Evolutionary conservation across 495 filamentous ascomycete genomes (phyloP).

Genomic region (Podospora fimiseda): DNA sequence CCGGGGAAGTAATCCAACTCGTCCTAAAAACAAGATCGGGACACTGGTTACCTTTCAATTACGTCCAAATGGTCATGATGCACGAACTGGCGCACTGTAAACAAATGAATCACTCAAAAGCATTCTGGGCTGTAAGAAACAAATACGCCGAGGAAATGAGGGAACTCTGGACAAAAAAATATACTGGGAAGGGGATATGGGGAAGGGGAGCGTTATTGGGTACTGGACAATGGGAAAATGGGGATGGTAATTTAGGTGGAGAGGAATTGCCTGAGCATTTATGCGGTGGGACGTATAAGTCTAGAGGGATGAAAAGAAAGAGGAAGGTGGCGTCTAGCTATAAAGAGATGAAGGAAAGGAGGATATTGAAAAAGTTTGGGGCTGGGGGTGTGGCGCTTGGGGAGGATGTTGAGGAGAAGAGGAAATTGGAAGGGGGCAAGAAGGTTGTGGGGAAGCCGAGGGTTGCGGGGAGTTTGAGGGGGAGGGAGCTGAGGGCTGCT

Average conservation of each 20-base stretch:
- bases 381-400: constrained; percentile 59
- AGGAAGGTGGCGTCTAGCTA: constrained; percentile 48
- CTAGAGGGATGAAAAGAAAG: constrained; percentile 45
- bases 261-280: constrained; percentile 55
- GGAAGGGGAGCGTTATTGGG: constrained; percentile 54
- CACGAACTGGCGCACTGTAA: constrained; percentile 72
- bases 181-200: constrained; percentile 75
- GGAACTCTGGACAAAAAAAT: constrained; percentile 55
- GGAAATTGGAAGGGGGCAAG: constrained; percentile 60
- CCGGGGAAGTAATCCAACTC: constrained; percentile 74
- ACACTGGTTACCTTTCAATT: constrained; percentile 66
- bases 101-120: constrained; percentile 73
- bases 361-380: constrained; percentile 71
- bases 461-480: constrained; percentile 62
- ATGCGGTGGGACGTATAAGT: constrained; percentile 64
- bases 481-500: constrained; percentile 67
- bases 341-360: constrained; percentile 56
- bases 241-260: constrained; percentile 43
- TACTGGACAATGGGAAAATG: constrained; percentile 51
- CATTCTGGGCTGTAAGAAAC: constrained; percentile 70
- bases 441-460: constrained; percentile 55
- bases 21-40: constrained; percentile 60
- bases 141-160: constrained; percentile 58
- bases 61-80: constrained; percentile 85
- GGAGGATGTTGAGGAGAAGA: constrained; percentile 55